These are phyloP conservation scores for Penicillium daleae DNA, from an alignment of 495 filamentous ascomycete genomes.

Conservation along the genomic window DNA sequence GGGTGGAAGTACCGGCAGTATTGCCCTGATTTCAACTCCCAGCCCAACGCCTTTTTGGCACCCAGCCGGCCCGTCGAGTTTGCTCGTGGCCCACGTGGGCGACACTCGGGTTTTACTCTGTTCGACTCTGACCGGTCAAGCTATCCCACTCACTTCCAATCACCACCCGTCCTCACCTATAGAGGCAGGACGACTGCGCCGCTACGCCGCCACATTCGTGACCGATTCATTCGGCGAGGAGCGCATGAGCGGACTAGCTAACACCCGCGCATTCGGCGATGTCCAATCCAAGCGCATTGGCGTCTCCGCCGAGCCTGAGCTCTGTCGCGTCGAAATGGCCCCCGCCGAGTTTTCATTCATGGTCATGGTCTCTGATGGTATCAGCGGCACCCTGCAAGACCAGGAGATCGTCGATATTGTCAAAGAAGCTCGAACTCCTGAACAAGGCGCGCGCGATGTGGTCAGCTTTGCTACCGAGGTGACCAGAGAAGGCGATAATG, in stretches of 20 bases:
- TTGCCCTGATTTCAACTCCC: slow-evolving; percentile 89
- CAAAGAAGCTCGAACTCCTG: slow-evolving; percentile 90
- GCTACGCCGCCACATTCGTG: slow-evolving; percentile 83
- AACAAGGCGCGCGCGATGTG: slow-evolving; percentile 77
- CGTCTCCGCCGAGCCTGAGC: slow-evolving; percentile 90
- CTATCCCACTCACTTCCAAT: slow-evolving; percentile 79
- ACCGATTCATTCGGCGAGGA: slow-evolving; percentile 98
- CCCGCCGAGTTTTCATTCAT: slow-evolving; percentile 87
- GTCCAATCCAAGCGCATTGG: slow-evolving; percentile 88
- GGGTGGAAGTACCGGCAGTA: slow-evolving; percentile 87
- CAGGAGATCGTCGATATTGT: slow-evolving; percentile 96
- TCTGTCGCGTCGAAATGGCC: slow-evolving; percentile 69
- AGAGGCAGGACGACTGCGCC: slow-evolving; percentile 80
- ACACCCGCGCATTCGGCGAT: slow-evolving; percentile 92
- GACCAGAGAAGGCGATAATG: slow-evolving; percentile 82
- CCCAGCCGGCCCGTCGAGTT: slow-evolving; percentile 76
- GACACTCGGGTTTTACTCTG: slow-evolving; percentile 91
- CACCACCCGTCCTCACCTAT: slow-evolving; percentile 88
- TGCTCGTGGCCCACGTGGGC: slow-evolving; percentile 89
- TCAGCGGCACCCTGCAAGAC: slow-evolving; percentile 79
- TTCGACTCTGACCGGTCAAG: slow-evolving; percentile 73
- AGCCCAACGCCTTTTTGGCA: slow-evolving; percentile 95
- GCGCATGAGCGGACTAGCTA: slow-evolving; percentile 89
- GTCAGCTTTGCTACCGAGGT: slow-evolving; percentile 89
- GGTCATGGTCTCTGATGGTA: slow-evolving; percentile 84